Conservation (phyloP, 495 filamentous ascomycete genomes). For the Neurospora sp. region DNA sequence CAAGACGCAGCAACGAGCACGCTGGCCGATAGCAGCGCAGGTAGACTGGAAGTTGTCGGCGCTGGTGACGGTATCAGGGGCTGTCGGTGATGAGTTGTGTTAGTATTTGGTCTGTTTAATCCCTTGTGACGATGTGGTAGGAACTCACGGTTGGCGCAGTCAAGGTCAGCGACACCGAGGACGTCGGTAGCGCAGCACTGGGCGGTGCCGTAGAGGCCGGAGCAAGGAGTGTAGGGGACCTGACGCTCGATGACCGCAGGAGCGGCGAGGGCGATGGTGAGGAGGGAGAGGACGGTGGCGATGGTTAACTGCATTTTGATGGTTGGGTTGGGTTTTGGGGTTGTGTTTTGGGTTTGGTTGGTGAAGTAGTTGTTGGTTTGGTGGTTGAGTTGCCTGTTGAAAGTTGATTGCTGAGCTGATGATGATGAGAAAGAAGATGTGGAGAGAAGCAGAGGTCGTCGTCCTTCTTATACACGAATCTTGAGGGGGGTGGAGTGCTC, state of each 20-base stretch:
- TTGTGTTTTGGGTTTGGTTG: background rate
- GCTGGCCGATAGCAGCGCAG: conserved; percentile 32
- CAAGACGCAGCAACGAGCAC: conserved; percentile 34
- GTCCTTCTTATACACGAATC: background rate
- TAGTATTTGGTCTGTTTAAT: too few species aligned
- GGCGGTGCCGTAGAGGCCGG: conserved; percentile 28
- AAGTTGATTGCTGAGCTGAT: background rate
- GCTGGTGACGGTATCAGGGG: conserved; percentile 16
- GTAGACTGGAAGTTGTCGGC: conserved; percentile 21
- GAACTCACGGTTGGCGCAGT: conserved; percentile 31
- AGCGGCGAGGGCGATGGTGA: conserved; percentile 12
- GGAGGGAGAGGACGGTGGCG: conserved; percentile 16
- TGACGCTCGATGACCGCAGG: conserved; percentile 22
- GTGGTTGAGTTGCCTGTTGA: background rate
- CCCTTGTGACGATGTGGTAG: too few species aligned
- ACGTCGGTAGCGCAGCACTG: conserved; percentile 37
- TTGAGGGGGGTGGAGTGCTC: background rate
- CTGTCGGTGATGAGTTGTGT: conserved; percentile 3
- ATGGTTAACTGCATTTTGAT: conserved; percentile 19
- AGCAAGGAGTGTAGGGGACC: conserved; percentile 25
- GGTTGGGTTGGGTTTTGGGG: background rate
- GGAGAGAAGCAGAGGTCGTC: background rate
- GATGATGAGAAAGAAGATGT: background rate
- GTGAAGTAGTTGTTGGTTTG: background rate
- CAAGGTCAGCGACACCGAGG: conserved; percentile 30